Conservation (phyloP, 1,284 basidiomycete species). For the Moesziomyces parantarcticus region DNA sequence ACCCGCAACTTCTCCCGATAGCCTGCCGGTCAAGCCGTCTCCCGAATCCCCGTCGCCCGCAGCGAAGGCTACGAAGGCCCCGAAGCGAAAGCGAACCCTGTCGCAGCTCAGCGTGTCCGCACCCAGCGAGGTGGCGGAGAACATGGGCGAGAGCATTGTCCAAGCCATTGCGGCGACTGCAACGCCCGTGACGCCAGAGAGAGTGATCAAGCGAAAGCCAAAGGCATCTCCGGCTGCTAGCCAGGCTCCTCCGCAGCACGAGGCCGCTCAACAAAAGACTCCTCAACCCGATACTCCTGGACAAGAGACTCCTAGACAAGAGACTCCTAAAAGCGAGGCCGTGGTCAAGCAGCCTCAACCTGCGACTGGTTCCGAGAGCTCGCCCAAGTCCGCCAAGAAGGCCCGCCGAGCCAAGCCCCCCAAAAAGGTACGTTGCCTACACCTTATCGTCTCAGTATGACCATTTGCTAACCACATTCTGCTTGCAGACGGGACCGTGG, state of each 20-base stretch:
- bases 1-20: neutral
- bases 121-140: neutral
- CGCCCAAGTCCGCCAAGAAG: neutral
- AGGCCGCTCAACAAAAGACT: too few relatives aligned
- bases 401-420: neutral
- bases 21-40: neutral
- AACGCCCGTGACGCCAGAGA: too few relatives aligned
- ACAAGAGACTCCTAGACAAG: too few relatives aligned
- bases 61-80: neutral
- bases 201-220: too few relatives aligned
- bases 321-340: neutral
- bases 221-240: too few relatives aligned
- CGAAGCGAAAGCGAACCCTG: neutral
- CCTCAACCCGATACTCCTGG: too few relatives aligned
- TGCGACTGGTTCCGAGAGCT: neutral
- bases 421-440: neutral
- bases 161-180: too few relatives aligned
- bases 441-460: neutral
- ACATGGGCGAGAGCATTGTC: too few relatives aligned
- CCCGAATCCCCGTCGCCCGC: neutral
- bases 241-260: too few relatives aligned
- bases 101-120: neutral
- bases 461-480: neutral
- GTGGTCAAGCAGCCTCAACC: neutral
- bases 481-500: constrained; percentile 3